phyloP scores from a whole-genome alignment of 352 stramenopile species.

The Globisporangium perplexum region DNA sequence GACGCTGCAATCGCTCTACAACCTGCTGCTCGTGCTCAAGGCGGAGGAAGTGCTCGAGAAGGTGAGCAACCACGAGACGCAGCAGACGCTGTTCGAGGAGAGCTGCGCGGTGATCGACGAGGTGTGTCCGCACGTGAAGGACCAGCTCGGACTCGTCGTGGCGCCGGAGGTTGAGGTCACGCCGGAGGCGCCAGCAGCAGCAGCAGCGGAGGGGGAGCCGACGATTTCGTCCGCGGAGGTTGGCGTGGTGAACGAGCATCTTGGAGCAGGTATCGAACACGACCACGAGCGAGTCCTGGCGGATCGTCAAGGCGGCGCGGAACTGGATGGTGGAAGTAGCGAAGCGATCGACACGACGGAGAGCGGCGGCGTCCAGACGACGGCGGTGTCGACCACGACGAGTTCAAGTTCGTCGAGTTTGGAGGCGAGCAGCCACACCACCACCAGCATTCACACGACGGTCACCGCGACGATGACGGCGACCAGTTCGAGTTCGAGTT shows the following conservation, averaged over 20 bases:
- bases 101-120: slow-evolving; percentile 68
- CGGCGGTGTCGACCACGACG: background rate
- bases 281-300: too few relatives aligned
- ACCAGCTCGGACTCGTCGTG: slow-evolving; percentile 66
- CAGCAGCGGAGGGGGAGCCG: background rate
- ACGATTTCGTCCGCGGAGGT: background rate
- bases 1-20: slow-evolving; percentile 83
- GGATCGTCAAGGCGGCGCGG: background rate
- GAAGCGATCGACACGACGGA: background rate
- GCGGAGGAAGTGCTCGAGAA: slow-evolving; percentile 70
- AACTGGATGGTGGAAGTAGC: background rate
- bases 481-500: background rate
- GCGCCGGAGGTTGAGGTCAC: slow-evolving; percentile 13
- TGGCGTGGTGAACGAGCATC: background rate
- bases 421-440: background rate
- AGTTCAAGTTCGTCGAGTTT: background rate
- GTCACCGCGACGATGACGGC: background rate
- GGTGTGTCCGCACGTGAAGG: slow-evolving; percentile 71
- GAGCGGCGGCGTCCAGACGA: background rate
- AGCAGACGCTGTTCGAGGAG: slow-evolving; percentile 56
- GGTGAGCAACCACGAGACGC: slow-evolving; percentile 29
- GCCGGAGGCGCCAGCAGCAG: background rate
- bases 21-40: slow-evolving; percentile 78
- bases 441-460: too few relatives aligned
- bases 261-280: background rate